Evolutionary conservation across 805 yeast genomes (phyloP), one percentile per base, ranked within the genome.

Genomic region (Hanseniaspora meyeri): DNA sequence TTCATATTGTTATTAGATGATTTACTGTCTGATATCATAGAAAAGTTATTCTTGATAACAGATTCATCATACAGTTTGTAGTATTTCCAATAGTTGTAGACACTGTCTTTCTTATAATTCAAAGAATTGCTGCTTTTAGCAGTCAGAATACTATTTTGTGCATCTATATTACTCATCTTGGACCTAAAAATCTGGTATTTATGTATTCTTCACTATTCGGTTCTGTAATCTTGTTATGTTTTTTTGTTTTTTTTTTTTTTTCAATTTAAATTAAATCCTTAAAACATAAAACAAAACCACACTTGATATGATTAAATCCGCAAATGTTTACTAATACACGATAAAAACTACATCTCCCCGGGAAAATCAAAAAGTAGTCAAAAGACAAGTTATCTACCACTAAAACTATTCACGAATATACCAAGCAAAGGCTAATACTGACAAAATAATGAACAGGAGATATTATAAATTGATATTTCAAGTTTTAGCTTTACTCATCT

Each of bases 1-100:
- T 29, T 37, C 3, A 45, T 34, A 7, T 43, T 45, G 16, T 19
- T 43, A 17, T 29, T 29, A 4, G 19, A 34, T 9, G 38, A 17
- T 11, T 19, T 19, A 5, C n/a, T 36, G 32, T 29, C 36, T 5
- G 46, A 42, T 2, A 38, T 38, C 7, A 37, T 19, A 12, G 29
- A 32, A 17, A 36, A 12, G 5, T 19, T 43, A 10, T 29, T 45
- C 17, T 51, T 51, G 6, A 24, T 12, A 4, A 39, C 39, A 16
- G 19, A 10, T 24, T 51, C 55, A 19, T 51, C 50, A 34, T 43
- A 51, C 1, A 51, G 37, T 14, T 51, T 51, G 20, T 43, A 51
- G 27, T 51, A 51, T 37, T 51, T 51, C 55, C 55, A 51, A 17
- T 43, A 32, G 3, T 17, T 46, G 38, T n/a, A 27, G 12, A 11